Conservation (phyloP, 2,329 filamentous ascomycete species). For the Alternaria brassicae region DNA sequence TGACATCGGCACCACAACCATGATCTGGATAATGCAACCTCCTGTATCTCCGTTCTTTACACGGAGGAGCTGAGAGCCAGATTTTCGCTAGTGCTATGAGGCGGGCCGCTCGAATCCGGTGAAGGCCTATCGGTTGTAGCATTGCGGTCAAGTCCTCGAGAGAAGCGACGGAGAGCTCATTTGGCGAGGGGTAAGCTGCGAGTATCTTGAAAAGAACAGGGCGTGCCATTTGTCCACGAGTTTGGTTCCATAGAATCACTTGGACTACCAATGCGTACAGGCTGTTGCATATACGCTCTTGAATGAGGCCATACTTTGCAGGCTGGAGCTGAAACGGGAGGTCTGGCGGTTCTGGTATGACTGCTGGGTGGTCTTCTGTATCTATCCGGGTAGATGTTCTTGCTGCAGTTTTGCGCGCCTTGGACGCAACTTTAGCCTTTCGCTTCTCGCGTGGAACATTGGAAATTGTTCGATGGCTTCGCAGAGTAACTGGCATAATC, state of each 20-base stretch:
- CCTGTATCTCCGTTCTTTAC: constrained; percentile 63
- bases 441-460: background rate
- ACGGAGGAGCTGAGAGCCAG: constrained; percentile 72
- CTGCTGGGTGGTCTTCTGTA: constrained; percentile 21
- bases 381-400: constrained; percentile 5
- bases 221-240: constrained; percentile 74
- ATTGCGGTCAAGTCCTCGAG: constrained; percentile 25
- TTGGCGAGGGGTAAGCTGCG: constrained; percentile 70
- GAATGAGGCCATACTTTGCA: constrained; percentile 75
- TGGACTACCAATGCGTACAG: constrained; percentile 84
- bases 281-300: constrained; percentile 76
- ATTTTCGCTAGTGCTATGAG: constrained; percentile 73
- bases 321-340: constrained; percentile 34
- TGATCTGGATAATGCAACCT: constrained; percentile 55
- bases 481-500: constrained; percentile 1
- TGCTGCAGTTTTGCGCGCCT: constrained; percentile 5
- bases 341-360: constrained; percentile 24
- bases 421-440: constrained; percentile 2
- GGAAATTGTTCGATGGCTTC: background rate
- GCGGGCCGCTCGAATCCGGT: constrained; percentile 63
- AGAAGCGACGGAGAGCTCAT: constrained; percentile 60
- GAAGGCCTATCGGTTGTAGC: constrained; percentile 39
- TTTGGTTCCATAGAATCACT: constrained; percentile 85
- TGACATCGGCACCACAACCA: constrained; percentile 50
- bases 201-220: constrained; percentile 77